A percentile compares a stretch with the other conserved stretches of the same genome.
phyloP scores from a whole-genome alignment of 116 monocot species.

The Zostera marina region DNA sequence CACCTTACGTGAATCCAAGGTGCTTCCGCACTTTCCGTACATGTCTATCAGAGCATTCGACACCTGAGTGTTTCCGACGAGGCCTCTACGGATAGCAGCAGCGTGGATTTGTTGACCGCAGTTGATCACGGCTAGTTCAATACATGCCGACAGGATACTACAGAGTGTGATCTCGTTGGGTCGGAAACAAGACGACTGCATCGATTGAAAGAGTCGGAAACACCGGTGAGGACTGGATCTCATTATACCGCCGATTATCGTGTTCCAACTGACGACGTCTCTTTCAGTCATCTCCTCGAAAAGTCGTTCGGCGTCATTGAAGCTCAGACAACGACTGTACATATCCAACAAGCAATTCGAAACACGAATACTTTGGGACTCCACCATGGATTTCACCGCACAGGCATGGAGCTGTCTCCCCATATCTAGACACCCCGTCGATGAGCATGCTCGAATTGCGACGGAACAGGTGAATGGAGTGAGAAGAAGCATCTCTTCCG shows the following conservation, averaged over 20 bases:
- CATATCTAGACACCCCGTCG: slow-evolving; percentile 6
- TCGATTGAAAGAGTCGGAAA: slow-evolving; percentile 12
- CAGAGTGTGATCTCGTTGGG: slow-evolving; percentile 49
- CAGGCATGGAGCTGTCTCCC: slow-evolving; percentile 46
- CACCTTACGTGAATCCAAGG: slow-evolving; percentile 16
- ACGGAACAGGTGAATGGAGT: slow-evolving; percentile 48
- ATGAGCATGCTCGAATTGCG: slow-evolving; percentile 35
- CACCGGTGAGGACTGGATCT: slow-evolving; percentile 15
- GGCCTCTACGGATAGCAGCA: slow-evolving; percentile 27
- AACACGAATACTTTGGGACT: slow-evolving; percentile 16
- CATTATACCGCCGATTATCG: slow-evolving; percentile 37
- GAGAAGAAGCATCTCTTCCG: slow-evolving; percentile 41
- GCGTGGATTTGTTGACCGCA: slow-evolving; percentile 48
- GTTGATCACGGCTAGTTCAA: slow-evolving; percentile 21
- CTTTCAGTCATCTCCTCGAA: slow-evolving; percentile 35
- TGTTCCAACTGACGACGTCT: slow-evolving; percentile 66
- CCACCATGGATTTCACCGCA: slow-evolving; percentile 19
- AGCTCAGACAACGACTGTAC: slow-evolving; percentile 40
- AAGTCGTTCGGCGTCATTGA: slow-evolving; percentile 22
- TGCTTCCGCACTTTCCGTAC: slow-evolving; percentile 58
- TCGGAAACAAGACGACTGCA: slow-evolving; percentile 15
- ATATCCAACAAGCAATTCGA: slow-evolving; percentile 48
- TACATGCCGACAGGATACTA: slow-evolving; percentile 36
- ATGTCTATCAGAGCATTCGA: slow-evolving; percentile 54
- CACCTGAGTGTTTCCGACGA: slow-evolving; percentile 16